phyloP scores from a whole-genome alignment of 2,329 filamentous ascomycete species.

The Penicillium fuscoglaucum region DNA sequence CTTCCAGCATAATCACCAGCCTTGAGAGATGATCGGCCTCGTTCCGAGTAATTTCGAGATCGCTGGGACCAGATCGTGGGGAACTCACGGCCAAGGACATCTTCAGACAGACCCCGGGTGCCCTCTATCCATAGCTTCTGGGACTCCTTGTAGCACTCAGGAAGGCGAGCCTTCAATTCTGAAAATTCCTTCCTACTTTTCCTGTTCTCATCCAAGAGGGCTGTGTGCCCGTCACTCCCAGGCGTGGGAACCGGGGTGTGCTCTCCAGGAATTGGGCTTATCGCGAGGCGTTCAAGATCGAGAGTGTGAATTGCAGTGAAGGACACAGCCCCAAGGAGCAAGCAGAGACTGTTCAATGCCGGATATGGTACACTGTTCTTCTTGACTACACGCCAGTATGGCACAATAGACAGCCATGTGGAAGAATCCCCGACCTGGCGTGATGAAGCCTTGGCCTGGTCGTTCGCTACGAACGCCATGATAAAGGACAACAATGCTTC shows the following conservation, averaged over 20 bases:
- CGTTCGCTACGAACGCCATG: constrained; percentile 47
- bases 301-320: constrained; percentile 48
- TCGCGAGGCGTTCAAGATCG: constrained; percentile 47
- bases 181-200: constrained; percentile 41
- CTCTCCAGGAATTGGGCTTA: constrained; percentile 42
- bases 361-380: constrained; percentile 41
- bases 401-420: constrained; percentile 50
- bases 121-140: constrained; percentile 48
- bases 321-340: constrained; percentile 49
- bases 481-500: constrained; percentile 52
- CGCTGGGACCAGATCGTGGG: constrained; percentile 48
- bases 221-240: constrained; percentile 45
- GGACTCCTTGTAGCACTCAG: constrained; percentile 44
- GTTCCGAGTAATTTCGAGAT: constrained; percentile 39
- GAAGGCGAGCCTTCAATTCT: constrained; percentile 43
- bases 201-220: constrained; percentile 40
- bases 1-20: constrained; percentile 39
- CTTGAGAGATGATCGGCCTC: constrained; percentile 37
- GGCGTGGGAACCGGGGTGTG: constrained; percentile 44
- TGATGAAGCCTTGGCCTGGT: constrained; percentile 39
- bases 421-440: constrained; percentile 43
- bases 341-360: constrained; percentile 46
- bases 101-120: constrained; percentile 41
- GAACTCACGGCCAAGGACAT: constrained; percentile 43
- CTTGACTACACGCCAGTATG: constrained; percentile 49